Base-by-base conservation (phyloP, 1,284 basidiomycete species). In the Irpex sp. region DNA sequence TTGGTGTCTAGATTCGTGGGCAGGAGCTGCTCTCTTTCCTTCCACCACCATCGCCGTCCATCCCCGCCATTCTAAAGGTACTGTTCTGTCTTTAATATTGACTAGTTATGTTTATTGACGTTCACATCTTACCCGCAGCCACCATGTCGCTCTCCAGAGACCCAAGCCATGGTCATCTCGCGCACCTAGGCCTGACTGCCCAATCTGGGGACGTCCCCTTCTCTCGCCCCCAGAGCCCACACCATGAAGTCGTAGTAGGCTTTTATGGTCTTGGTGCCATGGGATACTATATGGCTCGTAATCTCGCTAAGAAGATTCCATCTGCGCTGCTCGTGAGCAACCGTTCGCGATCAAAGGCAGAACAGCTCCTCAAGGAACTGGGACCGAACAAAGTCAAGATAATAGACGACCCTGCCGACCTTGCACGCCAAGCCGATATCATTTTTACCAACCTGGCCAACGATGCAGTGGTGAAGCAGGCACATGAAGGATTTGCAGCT, bases 371-470 rank as follows among this genome's bases (percentile, higher is more conserved):
- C 4, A 75, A 82, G 47, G 83, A 87, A 64, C 69, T 90, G 26
- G 86, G 86, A 15, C 70, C 79, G 26, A 72, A 78, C 59, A 81
- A 82, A 66, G 75, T 88, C 70, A 72, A 73, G 38, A 79, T 91
- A 55, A 88, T 88, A 3, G 75, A 83, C 21, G 77, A 77, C 61
- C 76, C 83, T 17, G 83, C 79, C 54, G 80, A 92, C 64, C 69
- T 94, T 62, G 91, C 81, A 0, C 72, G 67, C 11, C 79, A 88
- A 70, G 92, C 91, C 72, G 93, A 97, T 76, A 77, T 97, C 67
- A 84, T 97, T 71, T 79, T 97, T 72, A 92, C 92, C 51, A 89
- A 85, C 65, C 82, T 97, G 34, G 82, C 85, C 13, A 85, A 84
- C 67, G 95, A 97, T 70, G 83, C 82, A 6, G 91, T 85, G 66